Percentiles rank a stretch among this genome's conserved stretches.
phyloP scores from a whole-genome alignment of 257 asterid genomes.

The Leonotis leonurus region DNA sequence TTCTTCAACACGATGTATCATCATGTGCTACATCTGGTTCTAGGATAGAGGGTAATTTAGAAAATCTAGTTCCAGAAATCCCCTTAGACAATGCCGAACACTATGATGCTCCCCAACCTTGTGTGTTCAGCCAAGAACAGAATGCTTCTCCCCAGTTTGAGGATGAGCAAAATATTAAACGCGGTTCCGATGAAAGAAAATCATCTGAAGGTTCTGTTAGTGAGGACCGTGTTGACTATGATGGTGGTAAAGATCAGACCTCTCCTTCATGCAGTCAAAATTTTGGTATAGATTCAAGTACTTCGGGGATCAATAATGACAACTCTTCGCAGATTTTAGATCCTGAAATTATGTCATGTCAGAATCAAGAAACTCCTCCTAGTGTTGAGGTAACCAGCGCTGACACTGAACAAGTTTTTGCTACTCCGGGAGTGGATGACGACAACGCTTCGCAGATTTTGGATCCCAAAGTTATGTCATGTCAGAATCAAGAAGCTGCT shows the following conservation, averaged over 20 bases:
- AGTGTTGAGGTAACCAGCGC: slow-evolving; percentile 15
- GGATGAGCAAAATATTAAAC: slow-evolving; percentile 22
- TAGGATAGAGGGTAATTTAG: slow-evolving; percentile 18
- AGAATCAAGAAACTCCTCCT: slow-evolving; percentile 39
- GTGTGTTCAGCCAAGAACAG: slow-evolving; percentile 20
- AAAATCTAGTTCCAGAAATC: slow-evolving; percentile 9
- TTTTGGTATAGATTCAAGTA: slow-evolving; percentile 22
- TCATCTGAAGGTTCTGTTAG: slow-evolving; percentile 16
- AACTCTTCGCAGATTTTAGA: slow-evolving; percentile 37
- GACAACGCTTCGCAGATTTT: slow-evolving; percentile 37
- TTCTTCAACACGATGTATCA: slow-evolving; percentile 21
- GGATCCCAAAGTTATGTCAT: slow-evolving; percentile 42
- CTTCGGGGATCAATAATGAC: slow-evolving; percentile 37
- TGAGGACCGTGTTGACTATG: slow-evolving; percentile 22
- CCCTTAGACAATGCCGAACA: slow-evolving; percentile 19
- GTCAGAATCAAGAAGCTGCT: slow-evolving; percentile 45
- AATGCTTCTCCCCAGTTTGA: slow-evolving; percentile 22
- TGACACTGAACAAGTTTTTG: no score
- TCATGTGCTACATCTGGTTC: slow-evolving; percentile 22
- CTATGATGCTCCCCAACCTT: slow-evolving; percentile 24
- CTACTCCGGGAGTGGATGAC: slow-evolving; percentile 31
- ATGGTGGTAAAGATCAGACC: slow-evolving; percentile 22
- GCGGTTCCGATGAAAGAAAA: slow-evolving; percentile 15
- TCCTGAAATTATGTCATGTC: slow-evolving; percentile 41
- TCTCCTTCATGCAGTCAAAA: slow-evolving; percentile 32